Conservation (phyloP, 345 rosid genomes). For the Bruguiera gymnorhiza region DNA sequence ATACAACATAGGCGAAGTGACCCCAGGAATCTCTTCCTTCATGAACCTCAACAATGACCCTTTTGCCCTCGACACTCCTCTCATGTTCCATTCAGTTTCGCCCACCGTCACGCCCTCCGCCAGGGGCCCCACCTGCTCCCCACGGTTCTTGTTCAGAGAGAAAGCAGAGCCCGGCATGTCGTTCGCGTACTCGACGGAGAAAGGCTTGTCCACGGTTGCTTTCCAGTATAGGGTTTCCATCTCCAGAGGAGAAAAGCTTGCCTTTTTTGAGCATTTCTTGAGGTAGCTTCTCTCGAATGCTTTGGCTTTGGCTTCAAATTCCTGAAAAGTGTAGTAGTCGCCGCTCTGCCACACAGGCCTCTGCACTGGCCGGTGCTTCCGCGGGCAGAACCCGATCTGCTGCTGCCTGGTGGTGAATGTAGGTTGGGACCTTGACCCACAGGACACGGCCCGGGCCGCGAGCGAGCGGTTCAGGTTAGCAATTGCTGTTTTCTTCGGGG, state of each 20-base stretch:
- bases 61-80: slow-evolving; percentile 84
- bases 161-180: slow-evolving; percentile 99
- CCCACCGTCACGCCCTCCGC: slow-evolving; percentile 69
- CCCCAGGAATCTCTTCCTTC: slow-evolving; percentile 99
- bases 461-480: slow-evolving; percentile 80
- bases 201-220: slow-evolving; percentile 88
- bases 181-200: slow-evolving; percentile 89
- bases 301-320: slow-evolving; percentile 87
- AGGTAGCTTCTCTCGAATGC: slow-evolving; percentile 62
- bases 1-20: slow-evolving; percentile 96
- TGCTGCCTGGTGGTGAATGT: slow-evolving; percentile 98
- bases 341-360: slow-evolving; percentile 99
- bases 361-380: slow-evolving; percentile 83
- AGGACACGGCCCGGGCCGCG: slow-evolving; percentile 46
- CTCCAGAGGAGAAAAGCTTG: slow-evolving; percentile 58
- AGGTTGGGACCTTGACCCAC: slow-evolving; percentile 45
- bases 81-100: slow-evolving; percentile 96
- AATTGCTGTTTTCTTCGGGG: slow-evolving; percentile 65
- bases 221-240: slow-evolving; percentile 95
- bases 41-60: slow-evolving; percentile 89
- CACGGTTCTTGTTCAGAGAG: slow-evolving; percentile 45
- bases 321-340: slow-evolving; percentile 69
- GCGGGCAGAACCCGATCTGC: slow-evolving; percentile 99
- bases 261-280: slow-evolving; percentile 58
- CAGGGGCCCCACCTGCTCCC: slow-evolving; percentile 27